These are phyloP conservation scores for Pyrus hybrid DNA, from an alignment of 331 rosid species.

Conservation along the genomic window DNA sequence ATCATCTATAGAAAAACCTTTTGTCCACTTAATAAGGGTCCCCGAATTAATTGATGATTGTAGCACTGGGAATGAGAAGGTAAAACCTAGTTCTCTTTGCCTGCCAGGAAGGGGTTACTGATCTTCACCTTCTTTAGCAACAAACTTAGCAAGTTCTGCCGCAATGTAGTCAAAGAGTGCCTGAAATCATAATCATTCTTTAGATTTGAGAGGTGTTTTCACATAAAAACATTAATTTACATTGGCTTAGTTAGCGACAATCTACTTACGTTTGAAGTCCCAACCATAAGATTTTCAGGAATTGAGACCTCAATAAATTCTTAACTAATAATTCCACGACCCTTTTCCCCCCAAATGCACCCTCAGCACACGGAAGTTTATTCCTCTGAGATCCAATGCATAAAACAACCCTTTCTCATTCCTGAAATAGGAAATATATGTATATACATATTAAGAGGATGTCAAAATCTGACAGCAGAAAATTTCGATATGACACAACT, in stretches of 20 bases:
- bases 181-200: constrained; percentile 16
- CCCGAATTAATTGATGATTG: constrained; percentile 49
- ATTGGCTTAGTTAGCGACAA: neutral
- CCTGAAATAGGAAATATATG: constrained; percentile 3
- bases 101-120: constrained; percentile 37
- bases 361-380: constrained; percentile 42
- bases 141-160: constrained; percentile 35
- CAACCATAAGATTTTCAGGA: constrained; percentile 33
- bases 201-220: neutral
- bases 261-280: constrained; percentile 32
- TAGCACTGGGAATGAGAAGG: constrained; percentile 47
- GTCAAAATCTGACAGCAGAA: neutral
- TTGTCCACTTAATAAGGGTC: constrained; percentile 48
- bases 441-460: neutral
- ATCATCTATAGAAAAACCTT: constrained; percentile 43
- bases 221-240: neutral
- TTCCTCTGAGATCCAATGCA: constrained; percentile 50
- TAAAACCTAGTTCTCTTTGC: constrained; percentile 49
- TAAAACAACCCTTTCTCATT: constrained; percentile 41
- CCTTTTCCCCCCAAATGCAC: constrained; percentile 46
- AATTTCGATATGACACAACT: neutral
- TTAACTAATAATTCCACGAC: constrained; percentile 22
- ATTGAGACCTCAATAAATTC: constrained; percentile 37
- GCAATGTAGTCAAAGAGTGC: constrained; percentile 41
- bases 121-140: constrained; percentile 39